phyloP scores from a whole-genome alignment of 345 rosid species.

The Hibiscus mutabilis region DNA sequence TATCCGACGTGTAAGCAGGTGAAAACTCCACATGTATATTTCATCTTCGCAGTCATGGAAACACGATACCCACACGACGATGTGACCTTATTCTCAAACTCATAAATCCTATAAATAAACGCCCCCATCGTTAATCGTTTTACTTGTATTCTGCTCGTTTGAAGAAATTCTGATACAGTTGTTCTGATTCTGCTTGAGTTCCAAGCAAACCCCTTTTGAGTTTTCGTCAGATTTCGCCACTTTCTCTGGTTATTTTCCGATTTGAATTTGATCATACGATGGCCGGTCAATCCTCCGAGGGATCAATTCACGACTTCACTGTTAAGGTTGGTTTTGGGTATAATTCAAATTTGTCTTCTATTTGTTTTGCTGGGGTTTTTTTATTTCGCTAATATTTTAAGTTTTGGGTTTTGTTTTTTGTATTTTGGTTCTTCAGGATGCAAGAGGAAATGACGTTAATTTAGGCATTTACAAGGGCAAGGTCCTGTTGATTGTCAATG shows the following conservation, averaged over 20 bases:
- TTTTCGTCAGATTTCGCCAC: neutral
- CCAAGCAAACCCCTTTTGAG: constrained; percentile 4
- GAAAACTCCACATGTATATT: neutral
- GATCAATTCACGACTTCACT: constrained; percentile 67
- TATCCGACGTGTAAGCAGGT: neutral
- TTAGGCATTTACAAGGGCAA: constrained; percentile 76
- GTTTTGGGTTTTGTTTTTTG: neutral
- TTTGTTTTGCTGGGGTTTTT: neutral
- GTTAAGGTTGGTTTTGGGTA: constrained; percentile 50
- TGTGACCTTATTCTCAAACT: neutral
- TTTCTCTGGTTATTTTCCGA: constrained; percentile 20
- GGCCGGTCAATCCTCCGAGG: constrained; percentile 50
- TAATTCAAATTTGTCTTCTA: neutral
- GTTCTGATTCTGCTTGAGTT: constrained; percentile 20
- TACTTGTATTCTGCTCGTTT: neutral
- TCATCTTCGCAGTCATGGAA: neutral
- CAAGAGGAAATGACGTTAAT: constrained; percentile 63
- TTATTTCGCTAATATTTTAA: neutral
- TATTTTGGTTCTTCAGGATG: constrained; percentile 42
- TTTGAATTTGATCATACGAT: constrained; percentile 46
- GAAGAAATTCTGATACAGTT: neutral
- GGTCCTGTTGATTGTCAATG: constrained; percentile 87
- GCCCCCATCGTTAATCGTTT: neutral
- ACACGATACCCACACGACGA: neutral
- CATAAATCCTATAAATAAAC: neutral